Conservation (phyloP, 2,329 filamentous ascomycete species). For the Neonectria coccinea region DNA sequence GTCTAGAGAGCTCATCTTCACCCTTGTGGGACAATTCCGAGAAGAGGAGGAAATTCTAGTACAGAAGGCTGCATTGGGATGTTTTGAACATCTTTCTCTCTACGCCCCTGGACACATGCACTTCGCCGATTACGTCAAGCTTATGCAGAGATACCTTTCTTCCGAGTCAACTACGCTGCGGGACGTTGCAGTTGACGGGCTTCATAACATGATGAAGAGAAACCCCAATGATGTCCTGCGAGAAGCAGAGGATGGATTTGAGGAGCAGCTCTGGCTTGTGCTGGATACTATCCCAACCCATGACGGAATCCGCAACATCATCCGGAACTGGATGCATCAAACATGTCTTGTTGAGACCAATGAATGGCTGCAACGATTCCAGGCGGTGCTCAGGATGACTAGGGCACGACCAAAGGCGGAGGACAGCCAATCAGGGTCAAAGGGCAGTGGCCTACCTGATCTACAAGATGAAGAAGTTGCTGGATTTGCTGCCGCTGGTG, state of each 20-base stretch:
- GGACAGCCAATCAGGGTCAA: conserved; percentile 57
- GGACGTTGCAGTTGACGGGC: conserved; percentile 84
- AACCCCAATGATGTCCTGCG: conserved; percentile 85
- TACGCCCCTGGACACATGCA: conserved; percentile 92
- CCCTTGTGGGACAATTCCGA: conserved; percentile 84
- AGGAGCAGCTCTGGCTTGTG: conserved; percentile 91
- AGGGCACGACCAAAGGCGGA: conserved; percentile 73
- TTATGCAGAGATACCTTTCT: conserved; percentile 81
- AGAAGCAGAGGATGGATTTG: conserved; percentile 81
- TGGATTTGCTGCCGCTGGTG: conserved; percentile 85
- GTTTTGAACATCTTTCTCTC: conserved; percentile 89
- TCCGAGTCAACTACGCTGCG: conserved; percentile 77
- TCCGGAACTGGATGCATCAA: conserved; percentile 93
- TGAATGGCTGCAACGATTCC: conserved; percentile 89
- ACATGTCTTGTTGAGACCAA: conserved; percentile 83
- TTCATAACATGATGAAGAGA: conserved; percentile 95
- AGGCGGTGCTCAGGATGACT: conserved; percentile 89
- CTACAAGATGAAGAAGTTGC: conserved; percentile 96
- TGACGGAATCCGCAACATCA: conserved; percentile 84
- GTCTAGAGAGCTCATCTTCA: conserved; percentile 91
- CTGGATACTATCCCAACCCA: conserved; percentile 83
- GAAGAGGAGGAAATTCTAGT: conserved; percentile 78
- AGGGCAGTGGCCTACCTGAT: conserved; percentile 72
- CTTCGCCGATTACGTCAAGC: conserved; percentile 84
- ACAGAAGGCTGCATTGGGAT: conserved; percentile 81